Percentiles rank a stretch among this genome's conserved stretches.
Evolutionary conservation across 164 flowering plant genomes (phyloP).

Genomic region (Echeveria elegans): DNA sequence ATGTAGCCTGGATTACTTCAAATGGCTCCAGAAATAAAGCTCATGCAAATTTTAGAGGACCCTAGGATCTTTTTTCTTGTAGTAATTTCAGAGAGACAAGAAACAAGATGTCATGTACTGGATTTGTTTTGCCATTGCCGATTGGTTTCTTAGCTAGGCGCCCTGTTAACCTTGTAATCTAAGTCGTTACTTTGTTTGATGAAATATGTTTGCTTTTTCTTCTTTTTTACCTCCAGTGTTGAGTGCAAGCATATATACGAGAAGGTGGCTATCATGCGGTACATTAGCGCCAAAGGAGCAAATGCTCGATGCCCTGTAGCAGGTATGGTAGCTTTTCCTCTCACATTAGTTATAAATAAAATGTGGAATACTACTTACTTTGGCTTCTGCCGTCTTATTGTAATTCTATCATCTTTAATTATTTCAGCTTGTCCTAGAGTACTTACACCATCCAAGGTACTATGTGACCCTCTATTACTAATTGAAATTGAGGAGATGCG

Average conservation of each 20-base stretch:
- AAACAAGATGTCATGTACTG: not conserved
- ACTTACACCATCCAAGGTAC: conserved; percentile 37
- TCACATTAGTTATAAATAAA: not conserved
- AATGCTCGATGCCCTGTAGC: conserved; percentile 53
- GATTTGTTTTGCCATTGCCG: not conserved
- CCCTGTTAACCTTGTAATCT: no score
- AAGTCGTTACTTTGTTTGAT: not conserved
- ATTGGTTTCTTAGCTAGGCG: not conserved
- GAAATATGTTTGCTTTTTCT: not conserved
- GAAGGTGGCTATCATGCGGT: conserved; percentile 46
- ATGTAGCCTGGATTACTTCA: no score
- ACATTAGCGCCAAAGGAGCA: conserved; percentile 31
- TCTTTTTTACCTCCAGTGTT: conserved; percentile 27
- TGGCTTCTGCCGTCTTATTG: not conserved
- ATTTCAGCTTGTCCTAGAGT: conserved; percentile 63
- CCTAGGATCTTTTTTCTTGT: no score
- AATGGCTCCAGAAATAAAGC: no score
- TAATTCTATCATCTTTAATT: conserved; percentile 2
- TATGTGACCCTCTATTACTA: conserved; percentile 52
- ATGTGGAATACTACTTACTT: not conserved
- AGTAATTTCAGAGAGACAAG: not conserved
- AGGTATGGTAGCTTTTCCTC: conserved; percentile 33
- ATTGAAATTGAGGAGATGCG: conserved; percentile 78
- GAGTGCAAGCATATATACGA: conserved; percentile 93
- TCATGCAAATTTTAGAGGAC: no score